These are phyloP conservation scores for Yarrowia keelungensis DNA, from an alignment of 805 yeast species.

Conservation along the genomic window DNA sequence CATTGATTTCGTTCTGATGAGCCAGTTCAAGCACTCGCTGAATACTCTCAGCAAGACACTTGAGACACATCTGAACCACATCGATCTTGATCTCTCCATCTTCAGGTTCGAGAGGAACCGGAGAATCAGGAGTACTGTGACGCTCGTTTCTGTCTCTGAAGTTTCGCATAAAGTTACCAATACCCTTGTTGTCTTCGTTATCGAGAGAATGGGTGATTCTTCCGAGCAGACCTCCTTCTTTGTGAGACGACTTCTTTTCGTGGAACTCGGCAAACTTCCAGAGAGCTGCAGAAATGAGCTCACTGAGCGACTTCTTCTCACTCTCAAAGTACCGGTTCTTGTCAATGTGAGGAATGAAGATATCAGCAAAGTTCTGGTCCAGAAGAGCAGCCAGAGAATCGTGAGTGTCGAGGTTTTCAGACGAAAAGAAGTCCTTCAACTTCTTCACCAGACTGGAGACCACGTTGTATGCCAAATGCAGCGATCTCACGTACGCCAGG, in stretches of 20 bases:
- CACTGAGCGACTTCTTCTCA: conserved; percentile 72
- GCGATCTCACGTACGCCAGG: conserved; percentile 75
- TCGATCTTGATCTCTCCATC: conserved; percentile 50
- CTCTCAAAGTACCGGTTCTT: conserved; percentile 71
- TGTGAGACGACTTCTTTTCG: conserved; percentile 51
- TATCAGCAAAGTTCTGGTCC: conserved; percentile 75
- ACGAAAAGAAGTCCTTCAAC: conserved; percentile 64
- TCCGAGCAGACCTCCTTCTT: conserved; percentile 46
- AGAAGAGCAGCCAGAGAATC: conserved; percentile 57
- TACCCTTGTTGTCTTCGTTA: conserved; percentile 45
- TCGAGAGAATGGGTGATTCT: conserved; percentile 42
- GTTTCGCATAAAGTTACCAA: conserved; percentile 48
- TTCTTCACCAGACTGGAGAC: conserved; percentile 68
- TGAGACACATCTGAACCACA: conserved; percentile 67
- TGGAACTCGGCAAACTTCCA: conserved; percentile 55
- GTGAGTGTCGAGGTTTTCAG: conserved; percentile 49
- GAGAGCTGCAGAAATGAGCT: conserved; percentile 52
- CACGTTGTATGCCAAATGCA: conserved; percentile 69
- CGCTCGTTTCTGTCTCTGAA: conserved; percentile 40
- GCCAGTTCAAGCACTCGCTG: conserved; percentile 77
- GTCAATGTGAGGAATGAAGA: conserved; percentile 71
- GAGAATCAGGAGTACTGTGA: conserved; percentile 23
- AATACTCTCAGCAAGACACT: conserved; percentile 76
- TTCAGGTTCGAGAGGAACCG: conserved; percentile 30
- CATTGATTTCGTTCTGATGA: conserved; percentile 61